These are phyloP conservation scores for Tricholoma sp. DNA, from an alignment of 768 basidiomycete species.

Conservation along the genomic window DNA sequence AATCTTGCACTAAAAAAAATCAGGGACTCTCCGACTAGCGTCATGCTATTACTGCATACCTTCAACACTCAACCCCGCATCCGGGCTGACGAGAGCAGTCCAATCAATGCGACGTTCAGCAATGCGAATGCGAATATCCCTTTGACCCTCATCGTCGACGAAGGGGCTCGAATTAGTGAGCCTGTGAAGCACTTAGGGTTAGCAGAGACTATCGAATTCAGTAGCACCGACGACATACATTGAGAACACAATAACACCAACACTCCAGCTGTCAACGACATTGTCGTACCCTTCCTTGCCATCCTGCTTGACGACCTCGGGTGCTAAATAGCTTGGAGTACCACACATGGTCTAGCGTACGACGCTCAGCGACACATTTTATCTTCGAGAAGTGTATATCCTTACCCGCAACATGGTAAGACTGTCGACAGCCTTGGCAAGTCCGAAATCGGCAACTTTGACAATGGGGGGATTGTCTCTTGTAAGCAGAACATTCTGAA, in stretches of 20 bases:
- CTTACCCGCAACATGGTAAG: constrained; percentile 71
- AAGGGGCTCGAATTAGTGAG: constrained; percentile 77
- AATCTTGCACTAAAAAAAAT: constrained; percentile 48
- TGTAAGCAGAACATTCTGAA: constrained; percentile 81
- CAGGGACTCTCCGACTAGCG: neutral
- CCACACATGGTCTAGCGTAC: constrained; percentile 85
- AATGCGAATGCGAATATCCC: constrained; percentile 60
- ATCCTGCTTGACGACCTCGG: constrained; percentile 77
- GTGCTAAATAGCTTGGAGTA: constrained; percentile 91
- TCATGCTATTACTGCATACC: constrained; percentile 36
- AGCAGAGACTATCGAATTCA: neutral
- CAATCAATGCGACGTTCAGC: constrained; percentile 59
- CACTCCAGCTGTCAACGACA: constrained; percentile 93
- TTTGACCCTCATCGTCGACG: constrained; percentile 61
- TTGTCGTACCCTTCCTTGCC: constrained; percentile 74
- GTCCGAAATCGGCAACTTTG: constrained; percentile 95
- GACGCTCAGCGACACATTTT: neutral
- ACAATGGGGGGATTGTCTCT: constrained; percentile 58
- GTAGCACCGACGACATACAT: constrained; percentile 45
- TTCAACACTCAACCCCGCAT: constrained; percentile 32
- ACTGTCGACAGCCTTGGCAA: constrained; percentile 87
- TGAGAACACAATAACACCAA: constrained; percentile 90
- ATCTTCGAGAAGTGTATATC: neutral
- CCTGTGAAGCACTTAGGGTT: constrained; percentile 35
- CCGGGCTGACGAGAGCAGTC: constrained; percentile 32